Evolutionary conservation across 495 filamentous ascomycete species (phyloP), one percentile per base, ranked within the genome.

Genomic region (Podospora conica): DNA sequence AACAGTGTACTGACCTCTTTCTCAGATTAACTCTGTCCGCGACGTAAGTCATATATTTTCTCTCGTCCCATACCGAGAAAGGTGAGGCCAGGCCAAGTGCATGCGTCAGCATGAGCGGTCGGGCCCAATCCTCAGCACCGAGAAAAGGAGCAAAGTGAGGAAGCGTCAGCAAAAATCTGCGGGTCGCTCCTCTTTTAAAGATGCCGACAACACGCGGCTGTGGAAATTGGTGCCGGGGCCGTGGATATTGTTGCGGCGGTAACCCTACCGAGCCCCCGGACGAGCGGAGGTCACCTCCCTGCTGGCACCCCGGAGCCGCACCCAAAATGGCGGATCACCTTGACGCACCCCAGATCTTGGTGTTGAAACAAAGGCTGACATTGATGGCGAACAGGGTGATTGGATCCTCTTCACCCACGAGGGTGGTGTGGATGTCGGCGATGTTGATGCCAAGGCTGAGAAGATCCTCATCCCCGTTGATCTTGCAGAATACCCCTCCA

Each of bases 371-470:
- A n/a, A 48, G 8, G 68, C 77, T 80, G 69, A 81, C 73, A 18
- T 66, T 58, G 65, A 48, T n/a, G 40, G 15, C n/a, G 24, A 33
- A 71, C 76, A 98, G 95, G 95, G 96, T 74, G 95, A 99, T 81
- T 97, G 92, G 91, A 97, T 99, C 79, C 91, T 98, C 74, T 98
- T 98, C 85, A 96, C 92, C 68, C 91, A 98, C 81, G 96, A 99
- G 81, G 95, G 95, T 84, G 95, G 95, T 88, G 94, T 99, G 69
- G 95, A 98, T 79, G 95, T 98, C 75, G 95, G 95, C 78, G 95
- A 98, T 90, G 95, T 98, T 66, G 95, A 98, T 74, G 92, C 88
- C 53, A 99, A 99, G 85, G 95, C 95, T 53, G 91, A 97, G 87
- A 99, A 97, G 88, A 84, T 99, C 60, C 84, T 99, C 68, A 90